phyloP scores from a whole-genome alignment of 345 rosid genomes.

The Eucalyptus dawsonii region DNA sequence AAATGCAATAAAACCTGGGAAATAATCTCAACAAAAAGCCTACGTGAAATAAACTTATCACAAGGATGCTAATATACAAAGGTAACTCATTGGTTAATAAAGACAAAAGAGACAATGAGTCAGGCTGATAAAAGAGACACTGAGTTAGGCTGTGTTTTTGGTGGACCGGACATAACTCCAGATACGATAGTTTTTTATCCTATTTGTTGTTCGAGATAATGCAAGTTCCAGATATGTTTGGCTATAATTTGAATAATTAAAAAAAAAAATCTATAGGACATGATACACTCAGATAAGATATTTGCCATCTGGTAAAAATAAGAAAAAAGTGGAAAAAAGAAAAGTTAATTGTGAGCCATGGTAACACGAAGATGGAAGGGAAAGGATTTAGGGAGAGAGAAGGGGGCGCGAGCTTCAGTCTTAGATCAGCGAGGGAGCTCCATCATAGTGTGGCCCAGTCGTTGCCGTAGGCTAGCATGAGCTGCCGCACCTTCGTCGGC shows the following conservation, averaged over 20 bases:
- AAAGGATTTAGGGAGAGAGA: neutral
- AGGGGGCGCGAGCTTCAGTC: neutral
- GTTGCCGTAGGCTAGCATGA: neutral
- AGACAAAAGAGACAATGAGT: neutral
- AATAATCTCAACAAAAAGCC: neutral
- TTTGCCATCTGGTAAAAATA: neutral
- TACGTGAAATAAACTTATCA: neutral
- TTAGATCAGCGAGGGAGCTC: neutral
- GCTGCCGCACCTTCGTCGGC: neutral
- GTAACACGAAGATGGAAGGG: neutral
- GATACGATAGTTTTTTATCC: neutral
- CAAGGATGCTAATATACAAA: neutral
- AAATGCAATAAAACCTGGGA: neutral
- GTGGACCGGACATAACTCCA: fast-evolving
- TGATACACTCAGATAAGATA: neutral
- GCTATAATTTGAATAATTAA: neutral
- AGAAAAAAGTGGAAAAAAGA: neutral
- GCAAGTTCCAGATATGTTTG: neutral
- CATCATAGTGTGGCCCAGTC: neutral
- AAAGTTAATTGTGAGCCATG: neutral
- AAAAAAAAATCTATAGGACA: neutral
- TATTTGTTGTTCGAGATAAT: neutral
- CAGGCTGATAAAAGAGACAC: neutral
- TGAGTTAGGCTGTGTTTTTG: neutral
- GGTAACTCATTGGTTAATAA: neutral